Evolutionary conservation across 1,284 basidiomycete species (phyloP).

Genomic region (Schizophyllum amplum): DNA sequence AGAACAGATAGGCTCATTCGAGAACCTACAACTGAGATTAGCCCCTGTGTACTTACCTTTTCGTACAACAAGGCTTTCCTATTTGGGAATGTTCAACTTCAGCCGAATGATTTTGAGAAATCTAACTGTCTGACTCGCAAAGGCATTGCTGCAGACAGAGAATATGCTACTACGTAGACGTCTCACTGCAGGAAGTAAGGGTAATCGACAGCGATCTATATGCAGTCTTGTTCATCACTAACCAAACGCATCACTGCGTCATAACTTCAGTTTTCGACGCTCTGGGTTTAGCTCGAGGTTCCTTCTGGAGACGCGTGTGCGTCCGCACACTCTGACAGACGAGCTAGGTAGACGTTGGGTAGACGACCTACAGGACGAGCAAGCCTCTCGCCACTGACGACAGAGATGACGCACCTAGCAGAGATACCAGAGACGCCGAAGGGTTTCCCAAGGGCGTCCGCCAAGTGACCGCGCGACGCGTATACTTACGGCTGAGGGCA

Average conservation of each 20-base stretch:
- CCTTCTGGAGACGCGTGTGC: background rate
- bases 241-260: no score
- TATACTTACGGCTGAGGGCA: no score
- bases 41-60: background rate
- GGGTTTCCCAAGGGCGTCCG: no score
- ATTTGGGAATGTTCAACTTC: background rate
- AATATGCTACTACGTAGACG: no score
- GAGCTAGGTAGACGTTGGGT: background rate
- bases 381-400: background rate
- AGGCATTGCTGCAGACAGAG: no score
- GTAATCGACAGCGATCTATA: no score
- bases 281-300: background rate
- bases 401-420: background rate
- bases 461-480: no score
- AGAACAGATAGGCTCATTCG: background rate
- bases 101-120: background rate
- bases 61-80: background rate
- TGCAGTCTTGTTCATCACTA: background rate
- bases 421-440: background rate
- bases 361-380: no score
- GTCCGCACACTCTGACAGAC: no score
- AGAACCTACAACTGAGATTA: background rate
- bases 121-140: background rate
- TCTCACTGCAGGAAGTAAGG: no score
- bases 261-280: background rate